A percentile compares a stretch with the other conserved stretches of the same genome.
These are phyloP conservation scores for Penicillium crystallinum DNA, from an alignment of 495 filamentous ascomycete genomes.

Conservation along the genomic window DNA sequence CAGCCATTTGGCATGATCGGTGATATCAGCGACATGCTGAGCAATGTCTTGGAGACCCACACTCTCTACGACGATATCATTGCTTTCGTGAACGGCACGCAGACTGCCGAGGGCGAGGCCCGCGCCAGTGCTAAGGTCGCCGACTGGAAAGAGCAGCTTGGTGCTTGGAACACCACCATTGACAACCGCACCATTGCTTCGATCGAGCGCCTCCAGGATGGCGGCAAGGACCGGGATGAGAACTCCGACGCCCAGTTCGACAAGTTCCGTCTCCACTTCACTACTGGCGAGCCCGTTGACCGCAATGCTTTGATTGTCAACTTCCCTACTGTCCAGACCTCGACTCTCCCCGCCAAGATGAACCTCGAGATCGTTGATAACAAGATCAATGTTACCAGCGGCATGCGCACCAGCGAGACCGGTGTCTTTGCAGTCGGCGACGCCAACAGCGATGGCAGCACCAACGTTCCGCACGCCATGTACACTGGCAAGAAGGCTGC, in stretches of 20 bases:
- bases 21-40: conserved; percentile 36
- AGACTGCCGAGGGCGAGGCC: conserved; percentile 36
- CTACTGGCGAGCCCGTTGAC: conserved; percentile 37
- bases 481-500: conserved; percentile 53
- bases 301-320: conserved; percentile 48
- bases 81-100: conserved; percentile 52
- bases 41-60: conserved; percentile 42
- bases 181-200: conserved; percentile 50
- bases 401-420: conserved; percentile 42
- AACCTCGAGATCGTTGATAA: conserved; percentile 39
- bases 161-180: conserved; percentile 43
- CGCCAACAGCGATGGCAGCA: conserved; percentile 51
- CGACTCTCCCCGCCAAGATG: conserved; percentile 29
- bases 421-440: conserved; percentile 55
- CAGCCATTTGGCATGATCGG: conserved; percentile 50
- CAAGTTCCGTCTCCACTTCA: conserved; percentile 51
- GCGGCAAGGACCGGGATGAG: conserved; percentile 28
- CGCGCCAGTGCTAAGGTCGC: conserved; percentile 33
- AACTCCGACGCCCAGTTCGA: conserved; percentile 37
- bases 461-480: conserved; percentile 57
- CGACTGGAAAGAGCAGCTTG: conserved; percentile 43
- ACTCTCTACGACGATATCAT: conserved; percentile 41
- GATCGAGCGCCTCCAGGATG: conserved; percentile 44
- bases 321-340: conserved; percentile 44
- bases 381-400: conserved; percentile 38